phyloP scores from a whole-genome alignment of 495 filamentous ascomycete genomes.

The Eremomyces bilateralis region DNA sequence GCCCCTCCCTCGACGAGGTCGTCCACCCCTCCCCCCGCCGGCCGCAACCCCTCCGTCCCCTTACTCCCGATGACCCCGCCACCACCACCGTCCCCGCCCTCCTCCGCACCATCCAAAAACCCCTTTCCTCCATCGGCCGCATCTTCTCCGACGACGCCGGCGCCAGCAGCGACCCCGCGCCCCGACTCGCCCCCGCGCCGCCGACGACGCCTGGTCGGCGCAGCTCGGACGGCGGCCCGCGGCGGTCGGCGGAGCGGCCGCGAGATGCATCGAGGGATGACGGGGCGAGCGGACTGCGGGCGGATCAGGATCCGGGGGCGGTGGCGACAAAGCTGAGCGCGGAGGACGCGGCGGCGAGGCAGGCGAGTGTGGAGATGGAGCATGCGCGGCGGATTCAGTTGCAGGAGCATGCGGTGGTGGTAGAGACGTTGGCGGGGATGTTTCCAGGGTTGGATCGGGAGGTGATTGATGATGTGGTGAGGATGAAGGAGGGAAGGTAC shows the following conservation, averaged over 20 bases:
- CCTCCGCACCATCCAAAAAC: slow-evolving; percentile 75
- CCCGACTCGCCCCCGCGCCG: background rate
- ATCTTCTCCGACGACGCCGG: slow-evolving; percentile 72
- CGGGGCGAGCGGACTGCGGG: slow-evolving; percentile 8
- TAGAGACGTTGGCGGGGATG: slow-evolving; percentile 81
- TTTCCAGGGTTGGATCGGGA: slow-evolving; percentile 82
- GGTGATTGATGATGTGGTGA: slow-evolving; percentile 81
- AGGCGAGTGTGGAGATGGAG: slow-evolving; percentile 80
- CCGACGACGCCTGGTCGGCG: background rate
- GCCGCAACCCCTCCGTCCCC: too few relatives aligned
- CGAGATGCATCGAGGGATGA: too few relatives aligned
- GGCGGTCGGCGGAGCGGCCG: slow-evolving; percentile 15
- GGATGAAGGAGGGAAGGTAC: slow-evolving; percentile 77
- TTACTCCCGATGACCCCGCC: slow-evolving; percentile 19
- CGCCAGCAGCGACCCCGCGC: slow-evolving; percentile 33
- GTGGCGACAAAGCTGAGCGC: background rate
- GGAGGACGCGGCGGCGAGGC: slow-evolving; percentile 65
- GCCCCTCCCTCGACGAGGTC: slow-evolving; percentile 31
- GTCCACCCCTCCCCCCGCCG: slow-evolving; percentile 22
- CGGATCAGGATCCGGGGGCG: slow-evolving; percentile 1
- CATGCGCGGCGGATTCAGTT: slow-evolving; percentile 70
- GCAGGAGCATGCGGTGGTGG: slow-evolving; percentile 71
- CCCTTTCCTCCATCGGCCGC: slow-evolving; percentile 82
- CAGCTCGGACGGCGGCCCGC: slow-evolving; percentile 23
- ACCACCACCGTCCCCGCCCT: slow-evolving; percentile 66